Percentiles rank a stretch among this genome's conserved stretches.
Evolutionary conservation across 2,329 filamentous ascomycete species (phyloP).

Genomic region (Colletotrichum phormii): DNA sequence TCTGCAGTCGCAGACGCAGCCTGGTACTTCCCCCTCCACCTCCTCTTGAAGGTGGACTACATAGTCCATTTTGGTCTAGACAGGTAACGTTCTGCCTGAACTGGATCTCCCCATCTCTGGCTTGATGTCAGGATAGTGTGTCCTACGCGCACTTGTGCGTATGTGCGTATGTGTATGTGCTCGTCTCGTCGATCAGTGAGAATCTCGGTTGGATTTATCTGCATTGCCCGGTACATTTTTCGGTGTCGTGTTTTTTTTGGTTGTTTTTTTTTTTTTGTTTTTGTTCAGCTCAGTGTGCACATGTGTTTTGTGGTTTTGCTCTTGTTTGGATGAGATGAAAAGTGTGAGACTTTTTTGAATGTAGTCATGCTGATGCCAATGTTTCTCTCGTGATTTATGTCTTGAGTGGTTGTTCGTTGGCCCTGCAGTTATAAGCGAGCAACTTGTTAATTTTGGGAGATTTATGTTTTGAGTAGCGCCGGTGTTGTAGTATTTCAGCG

Average conservation of each 20-base stretch:
- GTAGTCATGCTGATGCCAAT: neutral
- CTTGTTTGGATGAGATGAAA: neutral
- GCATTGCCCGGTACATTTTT: neutral
- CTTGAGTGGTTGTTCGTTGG: neutral
- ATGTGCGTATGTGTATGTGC: neutral
- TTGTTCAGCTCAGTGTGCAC: neutral
- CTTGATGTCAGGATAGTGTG: conserved; percentile 2
- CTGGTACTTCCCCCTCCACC: neutral
- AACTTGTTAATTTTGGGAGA: neutral
- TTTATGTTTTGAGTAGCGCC: neutral
- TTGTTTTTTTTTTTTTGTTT: neutral
- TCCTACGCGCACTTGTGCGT: neutral
- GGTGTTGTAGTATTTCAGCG: neutral
- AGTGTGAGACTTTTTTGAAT: neutral
- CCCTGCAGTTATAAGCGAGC: neutral
- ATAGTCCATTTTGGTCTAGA: neutral
- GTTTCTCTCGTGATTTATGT: neutral
- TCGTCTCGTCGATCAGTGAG: neutral
- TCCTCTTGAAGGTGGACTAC: neutral
- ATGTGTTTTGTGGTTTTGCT: neutral
- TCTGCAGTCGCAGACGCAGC: conserved; percentile 53
- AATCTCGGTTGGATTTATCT: neutral
- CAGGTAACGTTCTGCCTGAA: too few species aligned
- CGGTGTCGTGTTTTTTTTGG: neutral
- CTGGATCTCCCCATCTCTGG: too few species aligned